Evolutionary conservation across 495 filamentous ascomycete genomes (phyloP).

Genomic region (Neurospora sp.): DNA sequence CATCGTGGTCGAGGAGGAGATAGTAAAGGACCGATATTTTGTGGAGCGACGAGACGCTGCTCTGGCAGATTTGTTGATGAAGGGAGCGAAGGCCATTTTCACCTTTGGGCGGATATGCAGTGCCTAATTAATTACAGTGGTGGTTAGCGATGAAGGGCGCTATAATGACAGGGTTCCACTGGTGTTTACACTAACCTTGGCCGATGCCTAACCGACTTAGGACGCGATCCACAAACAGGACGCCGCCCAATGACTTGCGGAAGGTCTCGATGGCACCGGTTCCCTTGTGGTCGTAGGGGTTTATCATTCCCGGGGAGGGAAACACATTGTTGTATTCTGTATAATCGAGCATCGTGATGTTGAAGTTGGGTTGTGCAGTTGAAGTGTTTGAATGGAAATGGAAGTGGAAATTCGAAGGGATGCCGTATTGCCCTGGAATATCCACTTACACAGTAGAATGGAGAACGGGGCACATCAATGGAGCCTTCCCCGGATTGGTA

Average conservation of each 20-base stretch:
- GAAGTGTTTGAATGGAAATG: background rate
- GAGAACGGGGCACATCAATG: background rate
- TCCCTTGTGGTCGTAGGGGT: slow-evolving; percentile 48
- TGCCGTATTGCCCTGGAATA: background rate
- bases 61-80: slow-evolving; percentile 50
- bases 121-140: slow-evolving; percentile 27
- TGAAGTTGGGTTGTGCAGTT: background rate
- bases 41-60: slow-evolving; percentile 52
- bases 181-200: slow-evolving; percentile 2
- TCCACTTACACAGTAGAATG: background rate
- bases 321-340: slow-evolving; percentile 55
- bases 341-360: slow-evolving; percentile 29
- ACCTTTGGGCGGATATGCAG: slow-evolving; percentile 59
- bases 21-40: slow-evolving; percentile 75
- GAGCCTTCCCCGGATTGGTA: background rate
- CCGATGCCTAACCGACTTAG: slow-evolving; percentile 59
- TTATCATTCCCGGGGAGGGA: slow-evolving; percentile 44
- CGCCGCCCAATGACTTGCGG: slow-evolving; percentile 52
- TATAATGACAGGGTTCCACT: background rate
- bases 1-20: slow-evolving; percentile 62
- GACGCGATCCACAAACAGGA: slow-evolving; percentile 66
- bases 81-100: slow-evolving; percentile 54
- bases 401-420: background rate
- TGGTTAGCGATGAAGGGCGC: background rate
- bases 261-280: slow-evolving; percentile 49